Percentiles rank a stretch among this genome's conserved stretches.
Evolutionary conservation across 352 stramenopile species (phyloP).

Genomic region (Globisporangium irregulare): DNA sequence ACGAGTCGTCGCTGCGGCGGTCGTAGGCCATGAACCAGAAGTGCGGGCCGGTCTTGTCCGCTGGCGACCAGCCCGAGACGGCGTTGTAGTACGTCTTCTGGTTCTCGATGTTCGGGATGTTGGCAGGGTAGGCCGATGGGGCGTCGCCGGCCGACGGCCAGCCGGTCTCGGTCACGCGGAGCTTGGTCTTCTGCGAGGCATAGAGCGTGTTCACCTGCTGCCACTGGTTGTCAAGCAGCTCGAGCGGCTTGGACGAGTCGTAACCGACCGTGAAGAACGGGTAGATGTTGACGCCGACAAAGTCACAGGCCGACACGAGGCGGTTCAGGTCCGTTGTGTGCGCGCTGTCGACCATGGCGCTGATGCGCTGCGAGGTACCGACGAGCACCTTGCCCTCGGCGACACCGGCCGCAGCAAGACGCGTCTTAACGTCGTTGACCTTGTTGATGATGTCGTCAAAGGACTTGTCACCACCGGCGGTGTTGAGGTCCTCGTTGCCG

Average conservation of each 20-base stretch:
- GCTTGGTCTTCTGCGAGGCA: conserved; percentile 23
- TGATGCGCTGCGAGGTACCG: conserved; percentile 52
- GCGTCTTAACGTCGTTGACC: conserved; percentile 26
- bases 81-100: conserved; percentile 21
- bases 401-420: conserved; percentile 23
- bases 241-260: conserved; percentile 35
- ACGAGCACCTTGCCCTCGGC: conserved; percentile 37
- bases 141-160: conserved; percentile 39
- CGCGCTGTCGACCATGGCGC: conserved; percentile 38
- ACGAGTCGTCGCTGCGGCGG: conserved; percentile 16
- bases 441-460: conserved; percentile 28
- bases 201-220: conserved; percentile 28
- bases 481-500: conserved; percentile 44
- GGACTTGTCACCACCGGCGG: conserved; percentile 17
- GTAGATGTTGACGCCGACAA: conserved; percentile 70
- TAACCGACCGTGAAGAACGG: conserved; percentile 66
- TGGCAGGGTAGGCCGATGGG: conserved; percentile 7
- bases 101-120: conserved; percentile 17
- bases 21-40: conserved; percentile 25
- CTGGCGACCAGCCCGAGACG: conserved; percentile 4
- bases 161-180: conserved; percentile 48
- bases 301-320: conserved; percentile 22
- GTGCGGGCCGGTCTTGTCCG: conserved; percentile 11
- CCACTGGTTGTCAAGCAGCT: conserved; percentile 42
- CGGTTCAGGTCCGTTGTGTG: conserved; percentile 31